Percentiles rank a stretch among this genome's conserved stretches.
phyloP scores from a whole-genome alignment of 2,329 filamentous ascomycete species.

The Pochonia chlamydosporia region DNA sequence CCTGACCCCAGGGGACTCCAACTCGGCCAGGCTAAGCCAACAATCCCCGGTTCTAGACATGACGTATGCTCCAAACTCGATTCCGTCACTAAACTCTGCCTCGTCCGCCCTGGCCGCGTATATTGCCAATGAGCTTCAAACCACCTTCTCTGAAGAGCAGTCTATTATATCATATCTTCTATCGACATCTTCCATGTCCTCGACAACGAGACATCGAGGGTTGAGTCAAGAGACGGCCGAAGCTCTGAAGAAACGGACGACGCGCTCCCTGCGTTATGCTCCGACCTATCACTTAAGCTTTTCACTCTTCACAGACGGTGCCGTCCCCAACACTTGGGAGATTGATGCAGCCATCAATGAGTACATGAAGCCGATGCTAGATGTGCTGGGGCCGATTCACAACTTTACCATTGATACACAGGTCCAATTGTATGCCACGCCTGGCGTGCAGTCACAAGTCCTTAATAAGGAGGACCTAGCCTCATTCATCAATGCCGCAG shows the following conservation, averaged over 20 bases:
- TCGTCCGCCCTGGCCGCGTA: constrained; percentile 71
- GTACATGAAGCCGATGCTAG: constrained; percentile 76
- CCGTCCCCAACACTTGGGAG: constrained; percentile 81
- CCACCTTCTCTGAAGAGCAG: constrained; percentile 82
- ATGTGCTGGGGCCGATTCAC: constrained; percentile 75
- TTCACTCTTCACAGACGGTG: constrained; percentile 80
- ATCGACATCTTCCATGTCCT: constrained; percentile 50
- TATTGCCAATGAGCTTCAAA: constrained; percentile 71
- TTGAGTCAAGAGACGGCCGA: constrained; percentile 47
- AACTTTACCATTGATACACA: constrained; percentile 96
- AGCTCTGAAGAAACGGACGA: constrained; percentile 63
- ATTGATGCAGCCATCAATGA: constrained; percentile 75
- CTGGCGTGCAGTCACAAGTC: constrained; percentile 56
- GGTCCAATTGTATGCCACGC: constrained; percentile 84
- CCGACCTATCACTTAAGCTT: constrained; percentile 94
- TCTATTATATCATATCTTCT: constrained; percentile 74
- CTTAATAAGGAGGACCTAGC: constrained; percentile 82
- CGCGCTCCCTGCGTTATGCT: constrained; percentile 82
- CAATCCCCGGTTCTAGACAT: constrained; percentile 70
- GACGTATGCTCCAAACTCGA: constrained; percentile 64
- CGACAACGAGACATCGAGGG: constrained; percentile 38
- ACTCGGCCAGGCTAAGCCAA: constrained; percentile 59
- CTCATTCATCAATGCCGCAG: constrained; percentile 93
- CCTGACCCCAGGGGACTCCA: constrained; percentile 57
- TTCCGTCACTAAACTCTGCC: constrained; percentile 60